These are phyloP conservation scores for Aspergillus fumigatiaffinis DNA, from an alignment of 2,329 filamentous ascomycete genomes.

Conservation along the genomic window DNA sequence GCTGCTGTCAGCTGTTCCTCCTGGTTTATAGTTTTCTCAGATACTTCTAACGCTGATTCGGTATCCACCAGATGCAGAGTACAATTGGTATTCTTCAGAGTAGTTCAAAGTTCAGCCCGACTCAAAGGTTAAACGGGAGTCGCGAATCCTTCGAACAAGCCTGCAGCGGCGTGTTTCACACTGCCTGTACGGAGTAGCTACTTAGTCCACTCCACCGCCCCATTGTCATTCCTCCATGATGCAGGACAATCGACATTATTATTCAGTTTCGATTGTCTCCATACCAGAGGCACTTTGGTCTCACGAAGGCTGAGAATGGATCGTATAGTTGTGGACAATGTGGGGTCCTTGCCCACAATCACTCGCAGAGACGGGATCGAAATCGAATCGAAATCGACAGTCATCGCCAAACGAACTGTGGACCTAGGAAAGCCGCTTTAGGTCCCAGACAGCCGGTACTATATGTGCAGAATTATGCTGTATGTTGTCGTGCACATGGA, in stretches of 20 bases:
- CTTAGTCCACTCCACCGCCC: constrained; percentile 2
- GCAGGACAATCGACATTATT: neutral
- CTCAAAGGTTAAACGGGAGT: neutral
- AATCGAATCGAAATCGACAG: neutral
- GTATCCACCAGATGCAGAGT: too few species aligned
- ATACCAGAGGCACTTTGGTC: neutral
- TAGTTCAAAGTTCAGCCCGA: neutral
- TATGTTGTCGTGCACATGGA: neutral
- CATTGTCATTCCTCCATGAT: neutral
- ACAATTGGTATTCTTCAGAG: neutral
- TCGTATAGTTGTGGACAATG: neutral
- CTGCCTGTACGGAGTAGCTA: neutral
- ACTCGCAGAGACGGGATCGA: neutral
- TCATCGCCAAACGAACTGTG: neutral
- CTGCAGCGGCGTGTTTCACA: constrained; percentile 1
- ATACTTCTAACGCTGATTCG: too few species aligned
- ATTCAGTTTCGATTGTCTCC: neutral
- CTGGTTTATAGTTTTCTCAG: too few species aligned
- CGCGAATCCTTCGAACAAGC: neutral
- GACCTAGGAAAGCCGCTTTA: neutral
- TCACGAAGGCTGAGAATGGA: neutral
- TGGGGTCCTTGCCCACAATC: too few species aligned
- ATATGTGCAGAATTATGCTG: neutral
- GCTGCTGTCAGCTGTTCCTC: neutral
- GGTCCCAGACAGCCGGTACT: neutral